Evolutionary conservation across 331 rosid genomes (phyloP), one percentile per base, ranked within the genome.

Genomic region (Arachis monticola): DNA sequence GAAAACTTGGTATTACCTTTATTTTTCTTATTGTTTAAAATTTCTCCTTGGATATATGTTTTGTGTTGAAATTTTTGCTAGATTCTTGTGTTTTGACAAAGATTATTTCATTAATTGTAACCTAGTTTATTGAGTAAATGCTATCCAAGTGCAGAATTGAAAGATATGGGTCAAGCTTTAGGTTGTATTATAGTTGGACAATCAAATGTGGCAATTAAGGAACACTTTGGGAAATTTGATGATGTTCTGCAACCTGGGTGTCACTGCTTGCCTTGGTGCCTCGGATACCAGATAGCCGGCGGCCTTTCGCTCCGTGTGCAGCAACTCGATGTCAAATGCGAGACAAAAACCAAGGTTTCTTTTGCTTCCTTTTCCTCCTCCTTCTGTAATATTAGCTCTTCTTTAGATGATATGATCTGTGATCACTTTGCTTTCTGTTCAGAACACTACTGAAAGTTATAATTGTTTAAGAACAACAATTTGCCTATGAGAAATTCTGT

Each of bases 241-340:
- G 79, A 57, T 2, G 87, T 89, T 51, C 86, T 89, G 55, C 65
- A 79, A 51, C 91, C 91, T 7, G 94, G 94, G 6, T 81, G 87
- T 52, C 91, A 87, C 67, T 85, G 87, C 69, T 46, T 89, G 81
- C 90, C 91, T 64, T 83, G 91, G 94, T 85, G 85, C 45, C 3
- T 85, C 2, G 91, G 91, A 7, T 79, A 63, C 80, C 35, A 67
- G 67, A 5, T 85, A 45, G 87, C 88, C 17, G 87, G 91, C 61
- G 45, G 68, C 35, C 83, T 89, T 9, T 79, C 88, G 12, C 53
- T 85, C 45, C 90, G 90, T 8, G 82, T 89, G 63, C 83, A 78
- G 66, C 88, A 89, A 75, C 83, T 89, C 12, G 83, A 81, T 69
- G 88, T 89, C 22, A 77, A 80, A 2, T 87, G 90, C 8, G 91